phyloP scores from a whole-genome alignment of 2,329 filamentous ascomycete species.

The Bipolaris oryzae region DNA sequence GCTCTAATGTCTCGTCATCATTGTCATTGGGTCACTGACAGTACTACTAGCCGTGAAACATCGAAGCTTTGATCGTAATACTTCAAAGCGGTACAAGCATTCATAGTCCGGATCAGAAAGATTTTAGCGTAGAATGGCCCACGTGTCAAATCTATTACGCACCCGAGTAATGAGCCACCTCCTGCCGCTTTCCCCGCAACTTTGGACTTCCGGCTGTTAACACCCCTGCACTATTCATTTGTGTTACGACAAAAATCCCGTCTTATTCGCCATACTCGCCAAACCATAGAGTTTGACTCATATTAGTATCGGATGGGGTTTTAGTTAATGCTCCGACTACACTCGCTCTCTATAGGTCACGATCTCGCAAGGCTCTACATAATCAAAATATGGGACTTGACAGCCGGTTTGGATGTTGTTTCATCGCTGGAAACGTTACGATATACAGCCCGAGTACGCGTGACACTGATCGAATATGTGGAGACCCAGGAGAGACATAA shows the following conservation, averaged over 20 bases:
- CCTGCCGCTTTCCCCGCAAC: slow-evolving; percentile 25
- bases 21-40: background rate
- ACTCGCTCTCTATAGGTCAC: slow-evolving; percentile 23
- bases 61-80: slow-evolving; percentile 4
- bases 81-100: slow-evolving; percentile 18
- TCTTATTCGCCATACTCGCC: slow-evolving; percentile 7
- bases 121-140: slow-evolving; percentile 10
- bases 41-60: background rate
- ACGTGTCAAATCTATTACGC: slow-evolving; percentile 20
- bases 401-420: slow-evolving; percentile 3
- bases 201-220: slow-evolving; percentile 29
- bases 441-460: slow-evolving; percentile 20
- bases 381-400: slow-evolving; percentile 12
- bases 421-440: slow-evolving; percentile 1
- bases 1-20: background rate
- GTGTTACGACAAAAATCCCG: slow-evolving; percentile 11
- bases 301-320: slow-evolving; percentile 3
- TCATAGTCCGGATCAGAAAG: slow-evolving; percentile 1
- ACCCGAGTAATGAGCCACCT: slow-evolving; percentile 17
- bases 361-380: slow-evolving; percentile 9
- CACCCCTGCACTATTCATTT: slow-evolving; percentile 36
- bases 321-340: slow-evolving; percentile 13
- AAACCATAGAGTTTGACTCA: slow-evolving; percentile 4
- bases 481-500: slow-evolving; percentile 15
- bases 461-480: background rate